Percentiles rank a stretch among this genome's conserved stretches.
Conservation (phyloP, 257 asterid species). For the Rubia yunnanensis region DNA sequence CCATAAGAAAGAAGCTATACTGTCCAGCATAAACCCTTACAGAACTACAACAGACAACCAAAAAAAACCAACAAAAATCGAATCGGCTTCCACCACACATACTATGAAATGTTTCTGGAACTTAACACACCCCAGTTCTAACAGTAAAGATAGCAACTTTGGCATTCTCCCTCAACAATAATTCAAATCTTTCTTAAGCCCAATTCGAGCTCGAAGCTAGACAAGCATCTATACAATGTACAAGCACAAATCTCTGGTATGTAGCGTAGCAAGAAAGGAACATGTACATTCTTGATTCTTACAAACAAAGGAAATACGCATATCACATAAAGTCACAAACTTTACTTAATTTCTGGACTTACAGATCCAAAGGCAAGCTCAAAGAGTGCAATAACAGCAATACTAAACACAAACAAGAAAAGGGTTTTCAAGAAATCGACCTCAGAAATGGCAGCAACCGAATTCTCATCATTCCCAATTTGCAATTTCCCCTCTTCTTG, state of each 20-base stretch:
- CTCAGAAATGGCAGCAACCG: conserved; percentile 4
- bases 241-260: neutral
- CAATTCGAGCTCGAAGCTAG: neutral
- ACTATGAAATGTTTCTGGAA: neutral
- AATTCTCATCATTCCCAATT: neutral
- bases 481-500: neutral
- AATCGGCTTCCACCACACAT: neutral
- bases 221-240: neutral
- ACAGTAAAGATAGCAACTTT: too few relatives aligned
- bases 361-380: neutral
- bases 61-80: neutral
- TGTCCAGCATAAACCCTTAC: conserved; percentile 3
- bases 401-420: neutral
- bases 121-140: neutral
- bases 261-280: too few relatives aligned
- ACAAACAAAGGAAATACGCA: neutral
- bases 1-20: neutral
- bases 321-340: neutral
- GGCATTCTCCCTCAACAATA: too few relatives aligned
- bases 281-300: neutral
- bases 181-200: neutral
- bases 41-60: neutral
- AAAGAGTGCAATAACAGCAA: neutral
- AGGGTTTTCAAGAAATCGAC: neutral
- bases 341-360: neutral